Evolutionary conservation across 2,329 filamentous ascomycete species (phyloP), one percentile per base, ranked within the genome.

Genomic region (Trichoderma asperellum): DNA sequence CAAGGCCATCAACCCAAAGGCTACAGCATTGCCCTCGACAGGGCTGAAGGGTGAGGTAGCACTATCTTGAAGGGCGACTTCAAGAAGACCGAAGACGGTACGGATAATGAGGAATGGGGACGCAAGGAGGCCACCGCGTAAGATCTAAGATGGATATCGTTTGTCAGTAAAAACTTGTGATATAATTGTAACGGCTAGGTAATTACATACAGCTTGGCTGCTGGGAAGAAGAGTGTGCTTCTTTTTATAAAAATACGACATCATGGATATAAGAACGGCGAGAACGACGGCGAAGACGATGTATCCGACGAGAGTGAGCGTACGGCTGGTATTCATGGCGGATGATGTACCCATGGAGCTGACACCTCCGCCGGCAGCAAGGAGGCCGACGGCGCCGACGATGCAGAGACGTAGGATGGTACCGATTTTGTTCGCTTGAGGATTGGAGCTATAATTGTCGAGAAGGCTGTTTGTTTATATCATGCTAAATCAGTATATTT

Each of bases 391-490:
- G 52, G 73, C 74, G 40, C 57, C 35, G 53, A 72, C 11, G 47
- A 73, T 72, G 24, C 66, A 55, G 47, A 72, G 24, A 47, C 74
- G 73, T 24, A 75, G 64, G 27, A 59, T 53, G 32, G 55, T 52
- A 35, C 59, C 71, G 57, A 75, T 66, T 24, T 67, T 68, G 18
- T 68, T 60, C 56, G 74, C 72, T 21, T 63, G 68, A 8, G 72
- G 71, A 18, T 72, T 73, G n/a, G 71, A 62, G 67, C 71, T 71
- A 35, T 73, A 73, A 43, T 73, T 74, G 53, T 75, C 74, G 49
- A 73, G 66, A 7, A 75, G 61, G 18, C 74, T 75, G 35, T 57
- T 43, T 75, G 35, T 57, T 43, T 12, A 12, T 6, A 34, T 6
- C 2, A 32, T 43, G 63, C 24, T 34, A 2, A 2, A 16, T 62